phyloP scores from a whole-genome alignment of 352 stramenopile genomes.

The Pythium guiyangense region DNA sequence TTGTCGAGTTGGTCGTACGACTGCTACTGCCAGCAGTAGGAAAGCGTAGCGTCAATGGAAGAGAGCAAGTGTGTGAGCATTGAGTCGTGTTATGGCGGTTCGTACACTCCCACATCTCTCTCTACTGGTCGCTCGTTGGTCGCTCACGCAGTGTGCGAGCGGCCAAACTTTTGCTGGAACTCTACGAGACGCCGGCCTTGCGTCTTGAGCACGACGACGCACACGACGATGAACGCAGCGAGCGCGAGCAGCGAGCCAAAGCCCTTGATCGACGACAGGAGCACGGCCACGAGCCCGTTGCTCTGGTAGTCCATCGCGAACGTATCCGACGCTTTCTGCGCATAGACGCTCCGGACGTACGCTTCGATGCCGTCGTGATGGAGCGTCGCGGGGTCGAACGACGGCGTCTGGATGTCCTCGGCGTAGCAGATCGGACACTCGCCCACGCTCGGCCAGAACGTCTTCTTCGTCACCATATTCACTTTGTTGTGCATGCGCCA shows the following conservation, averaged over 20 bases:
- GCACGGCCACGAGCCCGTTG: conserved; percentile 30
- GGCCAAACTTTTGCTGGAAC: conserved; percentile 15
- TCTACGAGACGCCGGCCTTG: conserved; percentile 17
- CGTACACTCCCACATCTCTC: neutral
- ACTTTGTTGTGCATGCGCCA: conserved; percentile 85
- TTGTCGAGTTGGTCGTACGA: too few relatives aligned
- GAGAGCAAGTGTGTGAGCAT: neutral
- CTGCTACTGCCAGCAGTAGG: too few relatives aligned
- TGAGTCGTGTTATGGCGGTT: neutral
- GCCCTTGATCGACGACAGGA: conserved; percentile 32
- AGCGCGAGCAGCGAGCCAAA: conserved; percentile 23
- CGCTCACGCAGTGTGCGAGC: conserved; percentile 16
- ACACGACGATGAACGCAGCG: conserved; percentile 9
- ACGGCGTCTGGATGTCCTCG: conserved; percentile 34
- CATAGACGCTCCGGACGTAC: conserved; percentile 52
- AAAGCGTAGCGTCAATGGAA: too few relatives aligned
- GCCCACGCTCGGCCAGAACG: conserved; percentile 51
- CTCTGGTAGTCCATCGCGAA: conserved; percentile 43
- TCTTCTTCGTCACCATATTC: conserved; percentile 70
- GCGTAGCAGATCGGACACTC: conserved; percentile 61
- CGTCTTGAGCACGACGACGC: conserved; percentile 18
- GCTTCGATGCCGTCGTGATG: conserved; percentile 48
- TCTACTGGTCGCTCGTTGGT: neutral
- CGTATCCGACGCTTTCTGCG: conserved; percentile 39
- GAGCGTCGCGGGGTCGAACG: conserved; percentile 41